Evolutionary conservation across 352 stramenopile genomes (phyloP).

Genomic region (Globisporangium megalacanthum): DNA sequence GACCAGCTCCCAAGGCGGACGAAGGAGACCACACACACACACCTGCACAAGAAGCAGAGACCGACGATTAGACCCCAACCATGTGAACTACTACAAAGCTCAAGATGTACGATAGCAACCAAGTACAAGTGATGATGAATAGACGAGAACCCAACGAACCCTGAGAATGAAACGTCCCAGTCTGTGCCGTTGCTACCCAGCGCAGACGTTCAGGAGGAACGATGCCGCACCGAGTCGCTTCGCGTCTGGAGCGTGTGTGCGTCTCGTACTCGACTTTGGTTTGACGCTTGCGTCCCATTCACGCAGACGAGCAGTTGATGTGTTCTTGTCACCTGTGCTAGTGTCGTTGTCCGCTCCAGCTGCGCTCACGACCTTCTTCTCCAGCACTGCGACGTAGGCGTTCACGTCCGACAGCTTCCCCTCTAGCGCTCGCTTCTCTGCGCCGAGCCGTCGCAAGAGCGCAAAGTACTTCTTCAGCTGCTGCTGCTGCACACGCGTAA

Average conservation of each 20-base stretch:
- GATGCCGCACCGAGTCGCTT: neutral
- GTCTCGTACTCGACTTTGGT: neutral
- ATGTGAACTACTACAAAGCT: neutral
- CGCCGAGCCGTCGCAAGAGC: constrained; percentile 17
- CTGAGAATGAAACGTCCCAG: neutral
- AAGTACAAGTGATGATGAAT: neutral
- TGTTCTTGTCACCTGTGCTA: neutral
- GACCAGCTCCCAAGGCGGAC: no score
- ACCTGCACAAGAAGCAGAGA: neutral
- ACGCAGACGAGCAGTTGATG: neutral
- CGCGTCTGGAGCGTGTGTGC: no score
- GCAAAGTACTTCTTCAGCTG: constrained; percentile 38
- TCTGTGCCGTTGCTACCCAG: neutral
- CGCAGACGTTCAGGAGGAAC: constrained; percentile 3
- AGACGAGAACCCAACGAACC: neutral
- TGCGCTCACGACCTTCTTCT: constrained; percentile 21
- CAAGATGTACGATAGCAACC: neutral
- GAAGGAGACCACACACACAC: neutral
- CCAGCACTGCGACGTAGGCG: constrained; percentile 22
- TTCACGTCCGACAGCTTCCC: constrained; percentile 15
- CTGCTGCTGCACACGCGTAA: constrained; percentile 21
- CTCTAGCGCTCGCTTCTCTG: constrained; percentile 22
- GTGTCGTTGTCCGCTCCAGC: neutral
- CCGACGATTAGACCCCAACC: neutral
- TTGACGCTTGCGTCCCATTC: neutral